phyloP scores from a whole-genome alignment of 345 rosid species.

The Corchorus capsularis region DNA sequence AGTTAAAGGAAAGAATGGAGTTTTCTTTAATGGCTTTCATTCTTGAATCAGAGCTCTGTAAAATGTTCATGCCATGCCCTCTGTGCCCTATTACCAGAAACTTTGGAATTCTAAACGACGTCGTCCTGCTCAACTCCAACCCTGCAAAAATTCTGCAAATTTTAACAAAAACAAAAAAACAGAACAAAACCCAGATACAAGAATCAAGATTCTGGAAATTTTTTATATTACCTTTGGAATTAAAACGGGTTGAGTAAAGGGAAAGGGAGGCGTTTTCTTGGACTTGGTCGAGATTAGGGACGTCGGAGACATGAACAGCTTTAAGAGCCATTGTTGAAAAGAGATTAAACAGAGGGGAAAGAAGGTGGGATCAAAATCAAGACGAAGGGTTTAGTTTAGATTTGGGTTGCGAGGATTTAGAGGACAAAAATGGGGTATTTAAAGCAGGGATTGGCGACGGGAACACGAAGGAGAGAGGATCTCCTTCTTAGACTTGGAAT shows the following conservation, averaged over 20 bases:
- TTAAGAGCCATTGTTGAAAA: constrained; percentile 60
- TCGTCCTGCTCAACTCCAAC: constrained; percentile 16
- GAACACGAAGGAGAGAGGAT: neutral
- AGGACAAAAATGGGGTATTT: constrained; percentile 10
- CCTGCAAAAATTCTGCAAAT: constrained; percentile 24
- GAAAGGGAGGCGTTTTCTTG: constrained; percentile 52
- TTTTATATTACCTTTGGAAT: constrained; percentile 30
- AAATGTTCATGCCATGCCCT: constrained; percentile 86
- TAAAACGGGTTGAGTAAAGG: constrained; percentile 37
- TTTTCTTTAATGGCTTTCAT: constrained; percentile 75
- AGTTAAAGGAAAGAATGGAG: constrained; percentile 72
- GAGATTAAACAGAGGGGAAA: neutral
- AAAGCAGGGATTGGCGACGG: neutral
- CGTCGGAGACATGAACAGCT: constrained; percentile 85
- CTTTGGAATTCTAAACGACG: constrained; percentile 48
- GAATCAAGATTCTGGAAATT: neutral
- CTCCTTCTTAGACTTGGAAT: neutral
- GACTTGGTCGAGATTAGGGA: constrained; percentile 70
- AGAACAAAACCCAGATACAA: neutral
- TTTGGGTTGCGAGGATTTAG: neutral
- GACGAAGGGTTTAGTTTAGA: neutral
- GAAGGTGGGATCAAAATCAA: neutral
- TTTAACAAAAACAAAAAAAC: neutral
- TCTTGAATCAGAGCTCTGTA: constrained; percentile 64
- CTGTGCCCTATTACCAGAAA: constrained; percentile 85